A percentile compares a stretch with the other conserved stretches of the same genome.
phyloP scores from a whole-genome alignment of 164 flowering plant species.

The Cinnamomum micranthum region DNA sequence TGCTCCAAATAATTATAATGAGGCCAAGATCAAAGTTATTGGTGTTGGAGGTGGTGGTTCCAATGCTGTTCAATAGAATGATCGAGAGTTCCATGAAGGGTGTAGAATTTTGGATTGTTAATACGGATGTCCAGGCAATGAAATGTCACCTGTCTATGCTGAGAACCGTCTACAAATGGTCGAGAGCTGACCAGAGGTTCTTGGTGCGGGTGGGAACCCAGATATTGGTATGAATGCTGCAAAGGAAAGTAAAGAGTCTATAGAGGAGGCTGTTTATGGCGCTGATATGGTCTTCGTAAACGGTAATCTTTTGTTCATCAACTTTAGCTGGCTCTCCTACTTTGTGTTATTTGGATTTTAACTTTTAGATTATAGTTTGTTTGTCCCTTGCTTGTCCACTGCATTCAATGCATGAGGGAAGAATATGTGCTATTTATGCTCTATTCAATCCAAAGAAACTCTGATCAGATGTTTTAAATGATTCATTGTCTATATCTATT shows the following conservation, averaged over 20 bases:
- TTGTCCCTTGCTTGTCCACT: too few relatives aligned
- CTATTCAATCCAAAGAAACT: neutral
- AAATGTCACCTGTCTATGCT: conserved; percentile 82
- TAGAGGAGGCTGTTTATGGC: conserved; percentile 85
- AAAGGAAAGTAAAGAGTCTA: conserved; percentile 74
- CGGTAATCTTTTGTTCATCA: conserved; percentile 40
- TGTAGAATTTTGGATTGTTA: conserved; percentile 99
- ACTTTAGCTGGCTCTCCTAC: neutral
- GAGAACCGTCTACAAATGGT: conserved; percentile 84
- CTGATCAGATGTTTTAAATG: too few relatives aligned
- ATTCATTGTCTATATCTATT: too few relatives aligned
- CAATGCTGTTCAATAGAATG: conserved; percentile 96
- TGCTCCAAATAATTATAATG: conserved; percentile 46
- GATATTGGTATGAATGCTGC: conserved; percentile 97
- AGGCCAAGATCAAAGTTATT: conserved; percentile 91
- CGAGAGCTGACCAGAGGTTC: conserved; percentile 90
- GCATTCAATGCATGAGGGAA: neutral
- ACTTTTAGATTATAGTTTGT: neutral
- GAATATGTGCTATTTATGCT: neutral
- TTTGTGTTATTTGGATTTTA: neutral
- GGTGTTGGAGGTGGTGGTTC: conserved; percentile 99
- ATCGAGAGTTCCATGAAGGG: conserved; percentile 93
- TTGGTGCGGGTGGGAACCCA: conserved; percentile 99
- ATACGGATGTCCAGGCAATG: conserved; percentile 95
- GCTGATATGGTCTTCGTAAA: conserved; percentile 97